A percentile compares a stretch with the other conserved stretches of the same genome.
Evolutionary conservation across 345 rosid species (phyloP).

Genomic region (Psidium guajava): DNA sequence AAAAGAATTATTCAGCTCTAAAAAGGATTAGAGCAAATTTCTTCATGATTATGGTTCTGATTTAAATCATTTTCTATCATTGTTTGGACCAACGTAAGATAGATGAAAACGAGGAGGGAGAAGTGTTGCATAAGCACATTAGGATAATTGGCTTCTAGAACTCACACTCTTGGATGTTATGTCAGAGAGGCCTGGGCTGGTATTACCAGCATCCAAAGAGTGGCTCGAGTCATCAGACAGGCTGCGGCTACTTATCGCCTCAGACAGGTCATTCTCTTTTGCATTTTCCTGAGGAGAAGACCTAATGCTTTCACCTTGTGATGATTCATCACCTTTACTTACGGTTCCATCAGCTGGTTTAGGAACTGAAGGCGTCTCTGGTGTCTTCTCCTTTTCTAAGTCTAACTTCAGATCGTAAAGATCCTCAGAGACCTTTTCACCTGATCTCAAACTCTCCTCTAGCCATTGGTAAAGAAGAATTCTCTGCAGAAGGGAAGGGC

Average conservation of each 20-base stretch:
- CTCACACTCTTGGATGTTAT: slow-evolving; percentile 43
- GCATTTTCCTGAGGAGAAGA: slow-evolving; percentile 13
- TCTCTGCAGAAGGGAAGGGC: slow-evolving; percentile 25
- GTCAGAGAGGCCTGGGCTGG: slow-evolving; percentile 16
- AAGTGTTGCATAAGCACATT: not conserved
- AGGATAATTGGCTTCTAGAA: not conserved
- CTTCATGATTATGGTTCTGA: not conserved
- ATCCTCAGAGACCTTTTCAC: slow-evolving; percentile 63
- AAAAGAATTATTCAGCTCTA: not conserved
- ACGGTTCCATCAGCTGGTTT: slow-evolving; percentile 5
- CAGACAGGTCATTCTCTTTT: slow-evolving; percentile 4
- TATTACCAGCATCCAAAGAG: slow-evolving; percentile 19
- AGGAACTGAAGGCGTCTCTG: slow-evolving; percentile 14
- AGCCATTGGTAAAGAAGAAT: slow-evolving; percentile 70
- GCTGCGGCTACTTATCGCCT: slow-evolving; percentile 19
- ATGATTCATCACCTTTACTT: slow-evolving; percentile 18
- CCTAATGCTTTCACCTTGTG: slow-evolving; percentile 25
- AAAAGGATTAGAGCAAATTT: not conserved
- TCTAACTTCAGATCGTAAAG: slow-evolving; percentile 28
- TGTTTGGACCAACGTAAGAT: not conserved
- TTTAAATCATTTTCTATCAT: not conserved
- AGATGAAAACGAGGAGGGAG: not conserved
- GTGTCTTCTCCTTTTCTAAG: slow-evolving; percentile 15
- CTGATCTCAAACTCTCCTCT: slow-evolving; percentile 65
- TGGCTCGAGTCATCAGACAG: slow-evolving; percentile 18